Percentiles rank a stretch among this genome's conserved stretches.
Conservation (phyloP, 2,329 filamentous ascomycete species). For the Penicillium sp. region DNA sequence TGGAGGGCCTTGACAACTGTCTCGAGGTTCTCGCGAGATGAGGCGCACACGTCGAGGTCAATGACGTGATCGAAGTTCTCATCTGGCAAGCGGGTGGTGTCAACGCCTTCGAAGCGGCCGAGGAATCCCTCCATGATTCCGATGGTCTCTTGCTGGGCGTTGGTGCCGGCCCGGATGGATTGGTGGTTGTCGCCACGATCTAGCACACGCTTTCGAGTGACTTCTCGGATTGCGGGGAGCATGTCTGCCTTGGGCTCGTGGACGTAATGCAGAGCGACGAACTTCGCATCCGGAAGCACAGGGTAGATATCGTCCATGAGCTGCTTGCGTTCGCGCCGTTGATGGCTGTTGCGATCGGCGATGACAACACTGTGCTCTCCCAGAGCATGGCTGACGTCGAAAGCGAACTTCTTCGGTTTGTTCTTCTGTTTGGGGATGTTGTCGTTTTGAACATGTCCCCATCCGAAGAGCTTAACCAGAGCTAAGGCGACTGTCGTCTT, state of each 20-base stretch:
- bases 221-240: constrained; percentile 68
- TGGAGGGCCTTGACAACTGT: constrained; percentile 71
- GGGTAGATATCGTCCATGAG: constrained; percentile 74
- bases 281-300: constrained; percentile 61
- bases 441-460: constrained; percentile 95
- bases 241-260: constrained; percentile 65
- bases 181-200: constrained; percentile 93
- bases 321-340: constrained; percentile 82
- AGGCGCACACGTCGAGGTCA: constrained; percentile 72
- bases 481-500: constrained; percentile 91
- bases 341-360: constrained; percentile 92
- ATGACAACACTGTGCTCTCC: constrained; percentile 70
- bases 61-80: constrained; percentile 80
- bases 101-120: constrained; percentile 75
- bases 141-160: constrained; percentile 70
- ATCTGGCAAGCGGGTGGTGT: constrained; percentile 69
- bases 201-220: constrained; percentile 77
- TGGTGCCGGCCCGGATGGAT: constrained; percentile 84
- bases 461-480: constrained; percentile 77
- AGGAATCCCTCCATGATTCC: constrained; percentile 96
- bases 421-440: constrained; percentile 77
- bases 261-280: constrained; percentile 85
- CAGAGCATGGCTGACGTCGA: constrained; percentile 66
- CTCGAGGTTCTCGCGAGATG: constrained; percentile 85
- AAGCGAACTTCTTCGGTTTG: constrained; percentile 75